These are phyloP conservation scores for Amylostereum areolatum DNA, from an alignment of 1,284 basidiomycete species.

Conservation along the genomic window DNA sequence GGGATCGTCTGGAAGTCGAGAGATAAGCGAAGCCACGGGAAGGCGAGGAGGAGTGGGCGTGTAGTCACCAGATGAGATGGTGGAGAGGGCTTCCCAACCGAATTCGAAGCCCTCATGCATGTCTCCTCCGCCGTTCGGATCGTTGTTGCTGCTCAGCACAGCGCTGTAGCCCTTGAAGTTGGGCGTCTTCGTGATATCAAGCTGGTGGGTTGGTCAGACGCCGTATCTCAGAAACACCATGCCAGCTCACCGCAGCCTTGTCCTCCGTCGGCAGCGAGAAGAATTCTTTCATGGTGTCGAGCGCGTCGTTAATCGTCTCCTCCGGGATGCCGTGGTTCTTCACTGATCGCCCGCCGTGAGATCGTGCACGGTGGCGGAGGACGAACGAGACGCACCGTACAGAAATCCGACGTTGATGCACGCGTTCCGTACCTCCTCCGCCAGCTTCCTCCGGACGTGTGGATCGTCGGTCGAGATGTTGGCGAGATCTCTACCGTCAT, in stretches of 20 bases:
- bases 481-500: slow-evolving; percentile 50
- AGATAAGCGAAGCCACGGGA: neutral
- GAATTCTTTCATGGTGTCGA: slow-evolving; percentile 55
- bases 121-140: slow-evolving; percentile 66
- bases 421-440: slow-evolving; percentile 63
- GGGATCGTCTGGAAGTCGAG: too few species aligned
- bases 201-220: slow-evolving; percentile 24
- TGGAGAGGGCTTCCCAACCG: slow-evolving; percentile 56
- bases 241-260: slow-evolving; percentile 66
- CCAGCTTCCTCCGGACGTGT: slow-evolving; percentile 47
- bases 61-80: too few species aligned
- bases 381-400: slow-evolving; percentile 56
- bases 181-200: slow-evolving; percentile 63
- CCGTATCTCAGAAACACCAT: slow-evolving; percentile 5
- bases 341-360: slow-evolving; percentile 40
- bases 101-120: slow-evolving; percentile 84
- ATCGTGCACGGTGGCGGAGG: too few species aligned
- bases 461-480: slow-evolving; percentile 32
- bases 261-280: slow-evolving; percentile 53
- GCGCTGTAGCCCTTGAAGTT: slow-evolving; percentile 83
- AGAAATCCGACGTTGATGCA: slow-evolving; percentile 81
- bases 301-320: slow-evolving; percentile 39
- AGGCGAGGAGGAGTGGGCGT: neutral
- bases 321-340: slow-evolving; percentile 73
- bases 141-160: slow-evolving; percentile 58